Evolutionary conservation across 495 filamentous ascomycete species (phyloP), one percentile per base, ranked within the genome.

Genomic region (Penicillium taxi): DNA sequence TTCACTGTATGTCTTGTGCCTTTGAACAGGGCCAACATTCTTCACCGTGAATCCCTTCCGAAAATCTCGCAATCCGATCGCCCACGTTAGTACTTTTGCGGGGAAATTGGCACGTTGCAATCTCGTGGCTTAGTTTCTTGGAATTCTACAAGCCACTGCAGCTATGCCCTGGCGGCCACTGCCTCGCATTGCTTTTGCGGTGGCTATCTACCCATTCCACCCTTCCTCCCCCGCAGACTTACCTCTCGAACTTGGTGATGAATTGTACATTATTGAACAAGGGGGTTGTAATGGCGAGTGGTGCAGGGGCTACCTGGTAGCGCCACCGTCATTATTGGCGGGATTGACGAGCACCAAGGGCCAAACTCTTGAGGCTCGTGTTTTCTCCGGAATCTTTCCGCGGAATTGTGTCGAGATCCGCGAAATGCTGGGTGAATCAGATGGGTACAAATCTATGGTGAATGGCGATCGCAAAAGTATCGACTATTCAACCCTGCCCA

Each of bases 211-310:
- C 56, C 91, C 91, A 20, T 98, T 96, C 64, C 74, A 80, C 40
- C 82, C 91, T 31, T 80, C 82, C 21, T 81, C 78, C 39, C 79
- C 89, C 19, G 85, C 85, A 49, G 91, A 98, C 61, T 78, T 98
- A n/a, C 90, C 91, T 9, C 77, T 98, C 51, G 87, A 98, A 61
- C 80, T 98, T 18, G 91, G 91, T 54, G 91, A 98, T 72, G 91
- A 96, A 61, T 70, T 98, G 35, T 98, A 98, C 63, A 94, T 98
- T 38, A 95, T 98, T 53, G 91, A 98, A 65, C 86, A 95, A 61
- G 81, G 81, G n/a, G 89, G 88, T 3, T 61, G 58, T 15, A 74
- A 93, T 61, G 83, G 81, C 44, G 74, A 86, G 52, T 98, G 93
- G 93, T 88, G 84, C 52, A 80, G 91, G 11, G 91, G 91, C 26